These are phyloP conservation scores for Apiospora malaysiana DNA, from an alignment of 2,329 filamentous ascomycete genomes.

Conservation along the genomic window DNA sequence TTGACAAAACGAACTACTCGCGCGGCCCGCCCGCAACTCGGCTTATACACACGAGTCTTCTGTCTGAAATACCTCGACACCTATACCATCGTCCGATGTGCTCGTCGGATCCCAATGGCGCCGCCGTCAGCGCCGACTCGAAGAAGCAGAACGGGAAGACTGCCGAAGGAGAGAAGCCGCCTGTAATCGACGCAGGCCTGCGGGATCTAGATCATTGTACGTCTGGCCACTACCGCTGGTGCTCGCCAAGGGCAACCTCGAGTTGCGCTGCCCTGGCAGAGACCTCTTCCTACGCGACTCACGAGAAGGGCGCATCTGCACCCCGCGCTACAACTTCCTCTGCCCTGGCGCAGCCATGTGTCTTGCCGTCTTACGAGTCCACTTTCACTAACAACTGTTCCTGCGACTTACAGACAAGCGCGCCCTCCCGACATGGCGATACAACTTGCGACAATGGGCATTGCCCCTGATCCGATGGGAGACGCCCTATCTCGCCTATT, in stretches of 20 bases:
- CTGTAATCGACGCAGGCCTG: constrained; percentile 73
- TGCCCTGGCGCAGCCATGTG: neutral
- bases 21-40: constrained; percentile 6
- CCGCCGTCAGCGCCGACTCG: constrained; percentile 27
- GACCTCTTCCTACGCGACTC: neutral
- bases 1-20: constrained; percentile 3
- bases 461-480: constrained; percentile 93
- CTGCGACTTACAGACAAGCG: constrained; percentile 68
- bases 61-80: neutral
- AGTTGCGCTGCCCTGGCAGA: neutral
- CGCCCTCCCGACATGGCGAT: constrained; percentile 87
- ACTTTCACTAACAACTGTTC: constrained; percentile 16
- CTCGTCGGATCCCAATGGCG: constrained; percentile 41
- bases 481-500: constrained; percentile 87
- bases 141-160: neutral
- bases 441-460: constrained; percentile 77
- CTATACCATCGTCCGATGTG: constrained; percentile 34
- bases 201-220: constrained; percentile 80
- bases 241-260: neutral
- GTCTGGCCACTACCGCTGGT: constrained; percentile 36
- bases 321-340: neutral
- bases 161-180: constrained; percentile 34
- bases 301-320: neutral
- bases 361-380: neutral
- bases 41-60: neutral